Conservation (phyloP, 805 yeast genomes). For the Monosporozyma aquatica region DNA sequence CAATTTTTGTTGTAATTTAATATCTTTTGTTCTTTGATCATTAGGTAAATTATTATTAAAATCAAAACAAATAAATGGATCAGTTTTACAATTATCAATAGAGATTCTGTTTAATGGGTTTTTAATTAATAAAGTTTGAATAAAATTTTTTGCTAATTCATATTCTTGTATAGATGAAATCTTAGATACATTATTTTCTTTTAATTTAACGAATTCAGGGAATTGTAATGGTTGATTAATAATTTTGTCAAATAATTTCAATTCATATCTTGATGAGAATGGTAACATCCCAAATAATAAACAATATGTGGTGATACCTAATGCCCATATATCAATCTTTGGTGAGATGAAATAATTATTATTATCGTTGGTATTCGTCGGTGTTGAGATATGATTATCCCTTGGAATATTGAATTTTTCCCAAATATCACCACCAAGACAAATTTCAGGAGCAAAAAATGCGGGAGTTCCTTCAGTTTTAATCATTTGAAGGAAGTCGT, state of each 20-base stretch:
- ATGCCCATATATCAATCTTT: conserved; percentile 95
- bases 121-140: conserved; percentile 54
- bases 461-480: conserved; percentile 98
- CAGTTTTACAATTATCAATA: conserved; percentile 62
- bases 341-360: conserved; percentile 41
- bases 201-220: conserved; percentile 37
- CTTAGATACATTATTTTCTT: conserved; percentile 24
- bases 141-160: conserved; percentile 43
- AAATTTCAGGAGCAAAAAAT: conserved; percentile 89
- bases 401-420: conserved; percentile 15
- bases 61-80: conserved; percentile 54
- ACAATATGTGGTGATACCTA: conserved; percentile 87
- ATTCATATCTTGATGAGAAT: conserved; percentile 73
- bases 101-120: conserved; percentile 61
- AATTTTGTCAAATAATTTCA: conserved; percentile 63
- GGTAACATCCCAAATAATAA: conserved; percentile 82
- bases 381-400: too few relatives aligned
- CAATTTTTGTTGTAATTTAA: conserved; percentile 12
- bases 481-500: conserved; percentile 70
- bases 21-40: conserved; percentile 14
- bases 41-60: conserved; percentile 19
- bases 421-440: conserved; percentile 40
- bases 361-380: conserved; percentile 31
- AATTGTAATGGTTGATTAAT: conserved; percentile 50
- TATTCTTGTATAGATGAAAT: conserved; percentile 37